phyloP scores from a whole-genome alignment of 1,284 basidiomycete species.

The Cutaneotrichosporon cutaneum region DNA sequence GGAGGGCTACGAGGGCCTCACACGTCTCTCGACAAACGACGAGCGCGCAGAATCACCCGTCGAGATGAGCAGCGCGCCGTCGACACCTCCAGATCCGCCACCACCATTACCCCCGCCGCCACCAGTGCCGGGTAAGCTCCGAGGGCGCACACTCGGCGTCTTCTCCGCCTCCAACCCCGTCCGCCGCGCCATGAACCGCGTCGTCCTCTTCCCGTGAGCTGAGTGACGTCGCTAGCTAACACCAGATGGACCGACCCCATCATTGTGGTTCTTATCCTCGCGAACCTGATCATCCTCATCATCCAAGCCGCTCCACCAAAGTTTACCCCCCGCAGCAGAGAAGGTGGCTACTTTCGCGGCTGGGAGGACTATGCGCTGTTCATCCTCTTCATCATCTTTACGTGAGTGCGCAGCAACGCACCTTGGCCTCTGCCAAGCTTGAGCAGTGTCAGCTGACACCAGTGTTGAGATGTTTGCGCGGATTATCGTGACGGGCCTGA shows the following conservation, averaged over 20 bases:
- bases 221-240: neutral
- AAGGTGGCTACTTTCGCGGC: conserved; percentile 64
- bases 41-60: neutral
- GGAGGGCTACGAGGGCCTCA: conserved; percentile 24
- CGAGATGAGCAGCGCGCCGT: neutral
- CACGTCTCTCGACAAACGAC: neutral
- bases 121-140: conserved; percentile 52
- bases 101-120: conserved; percentile 19
- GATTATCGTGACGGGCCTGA: conserved; percentile 84
- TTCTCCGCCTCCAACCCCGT: conserved; percentile 69
- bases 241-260: conserved; percentile 79
- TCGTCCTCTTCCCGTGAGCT: conserved; percentile 67
- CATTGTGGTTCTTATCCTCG: conserved; percentile 78
- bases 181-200: conserved; percentile 64
- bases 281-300: conserved; percentile 78
- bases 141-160: conserved; percentile 76
- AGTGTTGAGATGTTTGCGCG: conserved; percentile 84
- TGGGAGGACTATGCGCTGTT: conserved; percentile 89
- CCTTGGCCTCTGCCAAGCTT: neutral
- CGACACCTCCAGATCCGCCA: neutral
- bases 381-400: conserved; percentile 79
- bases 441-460: neutral
- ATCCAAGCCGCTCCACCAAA: conserved; percentile 67
- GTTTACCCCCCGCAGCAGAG: conserved; percentile 52
- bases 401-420: conserved; percentile 63